Conservation (phyloP, 2,329 filamentous ascomycete species). For the Ceratocystis cacaofunesta region DNA sequence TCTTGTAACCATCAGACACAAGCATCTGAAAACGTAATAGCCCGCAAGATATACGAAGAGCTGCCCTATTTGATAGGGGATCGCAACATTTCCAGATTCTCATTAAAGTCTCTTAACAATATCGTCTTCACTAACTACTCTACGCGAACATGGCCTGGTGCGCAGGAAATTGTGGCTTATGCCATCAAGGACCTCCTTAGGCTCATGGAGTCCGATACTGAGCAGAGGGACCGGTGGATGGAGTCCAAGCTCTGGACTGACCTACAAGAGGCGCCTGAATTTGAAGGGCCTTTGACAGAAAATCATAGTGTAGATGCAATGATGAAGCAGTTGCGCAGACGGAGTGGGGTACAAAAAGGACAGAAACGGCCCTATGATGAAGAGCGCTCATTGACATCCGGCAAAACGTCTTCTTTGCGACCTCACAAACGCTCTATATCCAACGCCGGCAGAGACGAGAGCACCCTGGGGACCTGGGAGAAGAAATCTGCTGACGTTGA, state of each 20-base stretch:
- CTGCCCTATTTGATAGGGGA: constrained; percentile 7
- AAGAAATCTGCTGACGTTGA: not conserved
- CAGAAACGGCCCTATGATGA: constrained; percentile 12
- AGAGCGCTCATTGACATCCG: not conserved
- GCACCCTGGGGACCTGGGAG: not conserved
- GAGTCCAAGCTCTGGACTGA: constrained; percentile 3
- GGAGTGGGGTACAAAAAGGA: not conserved
- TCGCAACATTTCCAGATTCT: not conserved
- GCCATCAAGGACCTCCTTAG: constrained; percentile 10
- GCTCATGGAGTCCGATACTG: constrained; percentile 11
- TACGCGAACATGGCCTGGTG: constrained; percentile 1
- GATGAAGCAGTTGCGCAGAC: constrained; percentile 8
- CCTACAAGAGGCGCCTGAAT: not conserved
- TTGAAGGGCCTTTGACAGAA: not conserved
- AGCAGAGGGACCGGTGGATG: constrained; percentile 2
- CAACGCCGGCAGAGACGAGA: not conserved
- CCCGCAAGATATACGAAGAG: not conserved
- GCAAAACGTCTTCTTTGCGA: constrained; percentile 13
- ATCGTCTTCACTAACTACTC: not conserved
- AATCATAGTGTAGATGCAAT: not conserved
- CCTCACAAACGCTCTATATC: constrained; percentile 7
- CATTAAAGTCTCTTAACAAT: constrained; percentile 1
- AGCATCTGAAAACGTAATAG: not conserved
- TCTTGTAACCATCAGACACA: not conserved
- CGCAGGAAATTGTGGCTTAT: constrained; percentile 6